Percentiles rank a stretch among this genome's conserved stretches.
phyloP scores from a whole-genome alignment of 2,329 filamentous ascomycete species.

The Claviceps africana region DNA sequence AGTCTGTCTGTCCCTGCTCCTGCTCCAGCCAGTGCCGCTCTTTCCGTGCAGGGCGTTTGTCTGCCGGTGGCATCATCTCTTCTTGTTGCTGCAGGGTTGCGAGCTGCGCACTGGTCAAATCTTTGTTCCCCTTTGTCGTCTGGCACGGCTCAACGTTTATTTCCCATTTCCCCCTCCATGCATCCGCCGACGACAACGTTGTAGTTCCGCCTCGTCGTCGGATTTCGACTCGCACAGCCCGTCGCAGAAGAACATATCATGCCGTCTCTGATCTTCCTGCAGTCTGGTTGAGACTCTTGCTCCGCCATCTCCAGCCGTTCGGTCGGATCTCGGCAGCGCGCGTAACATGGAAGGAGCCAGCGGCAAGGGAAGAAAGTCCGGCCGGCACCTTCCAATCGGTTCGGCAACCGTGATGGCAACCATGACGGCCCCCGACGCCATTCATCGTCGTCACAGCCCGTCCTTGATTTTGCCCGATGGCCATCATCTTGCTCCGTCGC shows the following conservation, averaged over 20 bases:
- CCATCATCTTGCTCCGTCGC: background rate
- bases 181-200: background rate
- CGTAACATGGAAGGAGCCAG: background rate
- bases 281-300: background rate
- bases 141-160: background rate
- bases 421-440: constrained; percentile 2
- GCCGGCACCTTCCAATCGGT: background rate
- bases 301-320: no score
- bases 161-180: background rate
- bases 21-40: background rate
- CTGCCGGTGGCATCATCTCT: background rate
- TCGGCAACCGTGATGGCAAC: background rate
- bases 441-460: background rate
- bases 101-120: background rate
- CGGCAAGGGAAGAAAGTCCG: background rate
- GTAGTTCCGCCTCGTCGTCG: background rate
- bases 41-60: background rate
- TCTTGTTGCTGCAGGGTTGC: background rate
- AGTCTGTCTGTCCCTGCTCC: no score
- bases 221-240: background rate
- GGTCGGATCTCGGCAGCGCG: background rate
- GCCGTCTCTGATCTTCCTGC: background rate
- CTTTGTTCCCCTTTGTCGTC: background rate
- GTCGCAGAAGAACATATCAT: background rate
- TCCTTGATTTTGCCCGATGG: background rate